These are phyloP conservation scores for Thermothielavioides terrestris DNA, from an alignment of 495 filamentous ascomycete genomes.

Conservation along the genomic window DNA sequence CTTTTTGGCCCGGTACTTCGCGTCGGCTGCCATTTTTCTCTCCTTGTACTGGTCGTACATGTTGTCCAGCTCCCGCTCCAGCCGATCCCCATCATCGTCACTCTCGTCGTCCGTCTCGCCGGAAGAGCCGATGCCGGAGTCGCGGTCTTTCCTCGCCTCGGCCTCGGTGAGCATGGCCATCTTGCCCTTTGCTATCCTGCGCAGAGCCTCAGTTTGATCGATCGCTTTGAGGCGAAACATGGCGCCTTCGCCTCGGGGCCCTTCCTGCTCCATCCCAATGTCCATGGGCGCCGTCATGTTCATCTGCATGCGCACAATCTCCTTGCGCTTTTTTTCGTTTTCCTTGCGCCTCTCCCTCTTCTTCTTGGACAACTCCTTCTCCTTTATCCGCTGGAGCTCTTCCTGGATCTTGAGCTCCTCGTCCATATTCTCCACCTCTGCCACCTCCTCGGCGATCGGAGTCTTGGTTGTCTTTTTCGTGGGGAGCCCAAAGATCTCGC, in stretches of 20 bases:
- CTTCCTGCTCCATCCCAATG: conserved; percentile 87
- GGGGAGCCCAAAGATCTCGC: conserved; percentile 83
- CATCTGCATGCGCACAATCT: conserved; percentile 89
- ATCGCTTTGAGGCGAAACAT: conserved; percentile 78
- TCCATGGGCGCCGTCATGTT: conserved; percentile 95
- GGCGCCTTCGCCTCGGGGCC: conserved; percentile 61
- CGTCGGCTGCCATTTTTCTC: conserved; percentile 64
- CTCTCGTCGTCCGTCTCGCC: conserved; percentile 51
- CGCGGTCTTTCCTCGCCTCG: conserved; percentile 49
- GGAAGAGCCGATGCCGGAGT: conserved; percentile 47
- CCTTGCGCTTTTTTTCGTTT: conserved; percentile 83
- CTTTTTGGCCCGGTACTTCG: conserved; percentile 84
- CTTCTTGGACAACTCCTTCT: conserved; percentile 62
- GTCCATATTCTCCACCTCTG: conserved; percentile 80
- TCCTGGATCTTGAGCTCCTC: conserved; percentile 86
- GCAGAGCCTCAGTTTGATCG: conserved; percentile 61
- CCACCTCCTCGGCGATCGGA: conserved; percentile 56
- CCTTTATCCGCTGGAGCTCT: conserved; percentile 69
- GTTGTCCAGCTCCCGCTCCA: conserved; percentile 76
- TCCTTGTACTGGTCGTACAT: conserved; percentile 84
- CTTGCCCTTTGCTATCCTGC: conserved; percentile 65
- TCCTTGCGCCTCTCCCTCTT: conserved; percentile 74
- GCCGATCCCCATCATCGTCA: conserved; percentile 69
- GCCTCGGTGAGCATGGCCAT: conserved; percentile 54
- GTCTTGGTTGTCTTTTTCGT: conserved; percentile 57